Base-by-base conservation (phyloP, 176 grass and related monocot species). In the Oryza meyeriana region DNA sequence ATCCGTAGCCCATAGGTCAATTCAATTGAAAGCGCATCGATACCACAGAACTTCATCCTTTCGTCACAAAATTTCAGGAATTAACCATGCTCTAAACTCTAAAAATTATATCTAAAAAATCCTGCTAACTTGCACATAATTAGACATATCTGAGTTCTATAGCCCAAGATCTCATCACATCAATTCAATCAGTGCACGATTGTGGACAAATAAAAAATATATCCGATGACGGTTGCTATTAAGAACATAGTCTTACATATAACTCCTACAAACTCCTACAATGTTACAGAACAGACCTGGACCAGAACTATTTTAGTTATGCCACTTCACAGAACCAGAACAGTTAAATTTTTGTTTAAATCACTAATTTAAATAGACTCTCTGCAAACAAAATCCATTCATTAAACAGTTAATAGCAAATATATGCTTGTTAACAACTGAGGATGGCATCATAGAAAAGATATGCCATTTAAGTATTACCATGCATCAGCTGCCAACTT, bases 401-500 rank as follows among this genome's bases (percentile, higher is more conserved):
- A n/a, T n/a, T n/a, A n/a, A n/a, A n/a, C n/a, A n/a, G n/a, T n/a
- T n/a, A n/a, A n/a, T n/a, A n/a, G n/a, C n/a, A n/a, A n/a, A n/a
- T n/a, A n/a, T n/a, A n/a, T n/a, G n/a, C n/a, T n/a, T n/a, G n/a
- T n/a, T n/a, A n/a, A n/a, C n/a, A n/a, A n/a, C n/a, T n/a, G n/a
- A n/a, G n/a, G n/a, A n/a, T n/a, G n/a, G n/a, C n/a, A n/a, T n/a
- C n/a, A n/a, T n/a, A n/a, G n/a, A n/a, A n/a, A n/a, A n/a, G n/a
- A n/a, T n/a, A n/a, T n/a, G n/a, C n/a, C n/a, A n/a, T n/a, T n/a
- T n/a, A n/a, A n/a, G n/a, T n/a, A n/a, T n/a, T n/a, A n/a, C n/a
- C n/a, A n/a, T n/a, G 73, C 93, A 90, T 94, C 83, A 73, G 85
- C 35, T 69, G 83, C 85, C 61, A 79, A 88, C 84, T 90, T 90